Base-by-base conservation (phyloP, 768 basidiomycete genomes). In the Lyophyllum shimeji region DNA sequence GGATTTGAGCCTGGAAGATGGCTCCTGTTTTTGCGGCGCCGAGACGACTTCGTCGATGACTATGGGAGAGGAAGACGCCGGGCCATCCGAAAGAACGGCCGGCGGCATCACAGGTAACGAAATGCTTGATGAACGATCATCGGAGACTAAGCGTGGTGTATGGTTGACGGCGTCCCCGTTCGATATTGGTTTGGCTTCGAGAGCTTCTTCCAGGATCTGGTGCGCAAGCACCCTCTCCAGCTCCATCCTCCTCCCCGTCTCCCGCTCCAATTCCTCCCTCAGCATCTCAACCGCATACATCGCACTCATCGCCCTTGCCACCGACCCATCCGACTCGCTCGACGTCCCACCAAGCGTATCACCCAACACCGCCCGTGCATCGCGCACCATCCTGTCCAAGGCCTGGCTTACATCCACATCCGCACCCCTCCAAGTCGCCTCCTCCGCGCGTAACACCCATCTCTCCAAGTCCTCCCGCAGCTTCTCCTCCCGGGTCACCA, bases 401-500 rank as follows among this genome's bases (percentile, higher is more conserved):
- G n/a, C n/a, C n/a, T n/a, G n/a, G n/a, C n/a, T n/a, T n/a, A 68
- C 51, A 20, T 65, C 59, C 23, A 61, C 61, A 13, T 64, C 52
- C 27, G 64, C 61, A 20, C 66, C 68, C 12, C 57, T 60, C 9
- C 75, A 57, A n/a, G n/a, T n/a, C 4, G 66, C 61, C 60, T 87
- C 83, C 33, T 76, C 74, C 9, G 79, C 77, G 11, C 78, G 72
- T 46, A 80, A 71, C 7, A 83, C 71, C 85, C 84, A 89, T 45
- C 81, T 72, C 47, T 78, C 70, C 55, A 92, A 61, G 7, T 71
- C 76, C 60, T 86, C 83, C 1, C 76, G 71, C 0, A 86, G 61
- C 24, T 73, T 68, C 63, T 90, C 88, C 63, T 92, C 90, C n/a
- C 88, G 72, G 29, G 77, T 76, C 1, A 86, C 71, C 61, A 90